Percentiles rank a stretch among this genome's conserved stretches.
Evolutionary conservation across 2,329 filamentous ascomycete species (phyloP).

Genomic region (Helotiales sp.): DNA sequence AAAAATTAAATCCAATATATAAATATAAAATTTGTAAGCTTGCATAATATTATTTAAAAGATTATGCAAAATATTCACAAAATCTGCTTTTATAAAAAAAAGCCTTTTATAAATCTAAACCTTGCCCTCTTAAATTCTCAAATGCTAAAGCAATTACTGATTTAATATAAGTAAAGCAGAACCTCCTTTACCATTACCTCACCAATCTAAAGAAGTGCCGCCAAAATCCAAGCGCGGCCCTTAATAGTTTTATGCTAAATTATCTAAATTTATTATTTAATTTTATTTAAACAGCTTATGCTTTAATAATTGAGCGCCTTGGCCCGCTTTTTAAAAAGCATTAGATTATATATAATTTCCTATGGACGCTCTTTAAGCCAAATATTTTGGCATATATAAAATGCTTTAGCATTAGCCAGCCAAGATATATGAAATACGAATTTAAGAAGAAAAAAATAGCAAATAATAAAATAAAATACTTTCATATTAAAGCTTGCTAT

Average conservation of each 20-base stretch:
- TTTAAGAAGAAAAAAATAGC: conserved; percentile 32
- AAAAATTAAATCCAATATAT: conserved; percentile 31
- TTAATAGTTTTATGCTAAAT: conserved; percentile 6
- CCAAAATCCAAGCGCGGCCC: not conserved
- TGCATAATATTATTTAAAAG: conserved; percentile 42
- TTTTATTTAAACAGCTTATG: conserved; percentile 27
- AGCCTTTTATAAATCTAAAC: conserved; percentile 23
- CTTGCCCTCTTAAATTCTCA: not conserved
- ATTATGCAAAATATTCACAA: conserved; percentile 42
- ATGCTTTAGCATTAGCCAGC: conserved; percentile 31
- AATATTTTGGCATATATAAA: conserved; percentile 41
- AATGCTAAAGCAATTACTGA: conserved; percentile 13
- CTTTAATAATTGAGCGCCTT: conserved; percentile 16
- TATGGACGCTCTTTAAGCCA: conserved; percentile 46
- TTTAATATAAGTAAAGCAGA: conserved; percentile 22
- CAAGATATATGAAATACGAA: conserved; percentile 34
- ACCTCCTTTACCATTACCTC: conserved; percentile 27
- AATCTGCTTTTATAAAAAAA: conserved; percentile 40
- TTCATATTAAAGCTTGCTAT: conserved; percentile 24
- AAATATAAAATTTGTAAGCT: conserved; percentile 43
- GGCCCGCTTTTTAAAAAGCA: conserved; percentile 36
- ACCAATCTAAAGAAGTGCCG: conserved; percentile 22
- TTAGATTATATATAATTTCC: conserved; percentile 45
- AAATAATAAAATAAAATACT: conserved; percentile 22
- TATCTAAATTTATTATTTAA: conserved; percentile 28